Percentiles rank a stretch among this genome's conserved stretches.
phyloP scores from a whole-genome alignment of 1,284 basidiomycete genomes.

The Cutaneotrichosporon dermatis region DNA sequence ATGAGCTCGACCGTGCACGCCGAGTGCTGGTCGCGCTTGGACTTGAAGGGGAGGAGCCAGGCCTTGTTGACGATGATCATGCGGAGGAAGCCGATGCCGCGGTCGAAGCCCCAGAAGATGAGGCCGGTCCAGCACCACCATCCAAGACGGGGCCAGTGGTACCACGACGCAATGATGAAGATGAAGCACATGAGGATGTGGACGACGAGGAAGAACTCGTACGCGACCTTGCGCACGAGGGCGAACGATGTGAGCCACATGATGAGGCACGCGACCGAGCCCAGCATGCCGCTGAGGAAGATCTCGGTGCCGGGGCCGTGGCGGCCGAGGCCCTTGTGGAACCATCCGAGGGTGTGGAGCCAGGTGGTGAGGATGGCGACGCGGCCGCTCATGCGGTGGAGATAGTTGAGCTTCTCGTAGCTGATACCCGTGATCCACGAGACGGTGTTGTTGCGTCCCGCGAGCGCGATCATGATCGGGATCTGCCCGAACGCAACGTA shows the following conservation, averaged over 20 bases:
- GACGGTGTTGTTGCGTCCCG: conserved; percentile 62
- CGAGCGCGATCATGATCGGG: conserved; percentile 62
- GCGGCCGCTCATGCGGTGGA: conserved; percentile 39
- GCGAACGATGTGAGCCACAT: conserved; percentile 50
- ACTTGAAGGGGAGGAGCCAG: conserved; percentile 43
- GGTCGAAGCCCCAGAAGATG: conserved; percentile 60
- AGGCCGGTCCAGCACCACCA: conserved; percentile 8
- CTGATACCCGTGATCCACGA: conserved; percentile 60
- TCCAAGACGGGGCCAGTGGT: conserved; percentile 14
- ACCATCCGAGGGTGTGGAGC: conserved; percentile 32
- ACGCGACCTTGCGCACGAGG: conserved; percentile 49
- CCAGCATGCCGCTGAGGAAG: conserved; percentile 7
- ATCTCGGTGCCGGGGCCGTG: conserved; percentile 15
- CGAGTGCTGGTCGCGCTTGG: conserved; percentile 18
- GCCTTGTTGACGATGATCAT: conserved; percentile 55
- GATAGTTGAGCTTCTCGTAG: conserved; percentile 55
- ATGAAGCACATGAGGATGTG: conserved; percentile 46
- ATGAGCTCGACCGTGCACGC: conserved; percentile 51
- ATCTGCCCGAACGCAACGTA: conserved; percentile 50
- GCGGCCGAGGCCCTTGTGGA: conserved; percentile 14
- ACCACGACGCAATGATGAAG: conserved; percentile 21
- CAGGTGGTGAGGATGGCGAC: conserved; percentile 29
- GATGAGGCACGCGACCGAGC: conserved; percentile 28
- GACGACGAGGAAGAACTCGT: conserved; percentile 55
- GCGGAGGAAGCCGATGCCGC: conserved; percentile 56